These are phyloP conservation scores for Cladophialophora psammophila DNA, from an alignment of 2,329 filamentous ascomycete genomes.

Conservation along the genomic window DNA sequence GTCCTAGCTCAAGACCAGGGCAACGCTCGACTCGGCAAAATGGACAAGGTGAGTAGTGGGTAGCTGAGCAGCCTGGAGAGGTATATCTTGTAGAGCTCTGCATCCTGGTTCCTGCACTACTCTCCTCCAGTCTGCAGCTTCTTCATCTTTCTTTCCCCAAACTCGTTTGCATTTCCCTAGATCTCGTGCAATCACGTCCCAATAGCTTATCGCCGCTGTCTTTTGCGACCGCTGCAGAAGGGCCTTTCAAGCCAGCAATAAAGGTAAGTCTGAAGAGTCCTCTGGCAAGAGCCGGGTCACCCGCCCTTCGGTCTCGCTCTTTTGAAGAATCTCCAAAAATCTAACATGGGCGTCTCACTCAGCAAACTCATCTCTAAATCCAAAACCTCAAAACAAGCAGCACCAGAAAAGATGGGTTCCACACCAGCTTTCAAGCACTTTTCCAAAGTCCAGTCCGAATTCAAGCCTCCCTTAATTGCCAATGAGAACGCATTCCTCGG, in stretches of 20 bases:
- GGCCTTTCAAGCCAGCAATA: neutral
- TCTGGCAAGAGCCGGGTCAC: neutral
- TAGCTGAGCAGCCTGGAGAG: constrained; percentile 8
- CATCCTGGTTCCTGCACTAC: constrained; percentile 20
- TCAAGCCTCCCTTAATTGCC: constrained; percentile 70
- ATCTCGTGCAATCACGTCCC: constrained; percentile 20
- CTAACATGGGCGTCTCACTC: constrained; percentile 18
- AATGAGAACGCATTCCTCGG: constrained; percentile 73
- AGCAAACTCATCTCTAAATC: constrained; percentile 23
- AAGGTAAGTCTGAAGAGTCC: constrained; percentile 9
- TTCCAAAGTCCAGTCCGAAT: constrained; percentile 64
- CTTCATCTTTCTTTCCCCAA: constrained; percentile 23
- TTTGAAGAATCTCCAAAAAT: neutral
- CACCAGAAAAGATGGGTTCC: constrained; percentile 29
- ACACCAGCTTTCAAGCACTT: constrained; percentile 54
- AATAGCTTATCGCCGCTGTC: constrained; percentile 6
- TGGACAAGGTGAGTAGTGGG: constrained; percentile 6
- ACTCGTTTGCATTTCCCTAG: constrained; percentile 12
- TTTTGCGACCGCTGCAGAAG: neutral
- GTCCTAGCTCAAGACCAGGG: constrained; percentile 14
- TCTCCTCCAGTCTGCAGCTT: constrained; percentile 21
- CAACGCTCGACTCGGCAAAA: constrained; percentile 12
- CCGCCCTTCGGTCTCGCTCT: neutral
- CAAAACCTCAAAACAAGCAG: constrained; percentile 7
- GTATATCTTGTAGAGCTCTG: constrained; percentile 26